Evolutionary conservation across 2,329 filamentous ascomycete species (phyloP).

Genomic region (Colletotrichum trifolii): DNA sequence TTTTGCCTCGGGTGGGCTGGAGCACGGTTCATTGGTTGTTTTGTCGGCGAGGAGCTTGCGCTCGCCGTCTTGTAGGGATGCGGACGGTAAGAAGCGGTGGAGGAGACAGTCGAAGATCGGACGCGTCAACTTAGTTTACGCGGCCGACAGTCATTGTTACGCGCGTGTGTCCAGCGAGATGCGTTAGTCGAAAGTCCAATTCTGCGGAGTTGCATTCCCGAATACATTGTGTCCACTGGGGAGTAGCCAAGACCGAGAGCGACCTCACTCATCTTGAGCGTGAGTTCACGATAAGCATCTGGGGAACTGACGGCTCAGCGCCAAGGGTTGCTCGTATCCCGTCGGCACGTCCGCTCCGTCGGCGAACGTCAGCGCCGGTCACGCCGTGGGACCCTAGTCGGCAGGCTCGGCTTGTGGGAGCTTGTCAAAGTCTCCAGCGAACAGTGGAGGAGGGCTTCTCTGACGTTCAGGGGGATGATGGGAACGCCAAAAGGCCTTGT

Average conservation of each 20-base stretch:
- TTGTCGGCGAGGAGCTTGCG: constrained; percentile 23
- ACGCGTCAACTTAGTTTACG: constrained; percentile 14
- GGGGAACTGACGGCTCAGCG: constrained; percentile 21
- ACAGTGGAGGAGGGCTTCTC: background rate
- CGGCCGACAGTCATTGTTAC: constrained; percentile 2
- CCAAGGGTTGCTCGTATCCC: constrained; percentile 30
- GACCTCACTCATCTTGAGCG: background rate
- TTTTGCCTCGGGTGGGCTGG: constrained; percentile 12
- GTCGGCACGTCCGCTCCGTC: constrained; percentile 25
- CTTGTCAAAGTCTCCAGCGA: constrained; percentile 7
- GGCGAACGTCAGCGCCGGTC: constrained; percentile 18
- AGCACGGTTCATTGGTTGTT: constrained; percentile 35
- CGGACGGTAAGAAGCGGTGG: constrained; percentile 7
- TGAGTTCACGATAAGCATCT: constrained; percentile 15
- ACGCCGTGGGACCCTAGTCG: constrained; percentile 21
- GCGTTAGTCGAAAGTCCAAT: background rate
- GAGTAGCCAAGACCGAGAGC: background rate
- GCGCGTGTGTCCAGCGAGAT: background rate
- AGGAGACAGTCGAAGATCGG: background rate
- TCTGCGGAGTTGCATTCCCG: background rate
- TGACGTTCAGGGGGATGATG: too few relatives aligned
- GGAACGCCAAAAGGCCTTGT: too few relatives aligned
- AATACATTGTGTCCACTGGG: background rate
- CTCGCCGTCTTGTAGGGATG: constrained; percentile 4
- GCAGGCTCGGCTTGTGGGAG: constrained; percentile 34